These are phyloP conservation scores for Saksenaea oblongispora DNA, from an alignment of 371 early-diverging fungal genomes.

Conservation along the genomic window DNA sequence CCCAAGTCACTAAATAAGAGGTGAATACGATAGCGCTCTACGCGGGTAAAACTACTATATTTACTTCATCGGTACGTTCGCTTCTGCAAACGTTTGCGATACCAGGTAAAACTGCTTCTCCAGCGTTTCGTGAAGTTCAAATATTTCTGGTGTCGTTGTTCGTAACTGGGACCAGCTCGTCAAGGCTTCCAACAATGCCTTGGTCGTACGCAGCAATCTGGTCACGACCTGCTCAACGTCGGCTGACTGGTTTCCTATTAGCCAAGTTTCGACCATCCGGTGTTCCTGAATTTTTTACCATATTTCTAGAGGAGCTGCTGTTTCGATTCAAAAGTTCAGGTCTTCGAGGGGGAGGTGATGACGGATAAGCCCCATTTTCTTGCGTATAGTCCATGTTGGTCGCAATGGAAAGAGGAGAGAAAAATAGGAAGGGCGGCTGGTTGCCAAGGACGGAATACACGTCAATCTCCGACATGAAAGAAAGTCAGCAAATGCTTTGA, in stretches of 20 bases:
- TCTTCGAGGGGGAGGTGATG: conserved; percentile 3
- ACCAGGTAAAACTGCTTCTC: conserved; percentile 59
- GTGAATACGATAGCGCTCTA: background rate
- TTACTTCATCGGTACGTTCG: conserved; percentile 58
- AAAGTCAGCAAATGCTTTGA: no score
- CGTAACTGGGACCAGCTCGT: conserved; percentile 58
- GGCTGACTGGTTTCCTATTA: conserved; percentile 29
- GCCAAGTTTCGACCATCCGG: background rate
- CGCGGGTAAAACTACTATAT: background rate
- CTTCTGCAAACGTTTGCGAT: conserved; percentile 58
- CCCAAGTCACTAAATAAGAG: conserved; percentile 47
- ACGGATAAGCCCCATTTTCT: background rate
- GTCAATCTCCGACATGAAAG: background rate
- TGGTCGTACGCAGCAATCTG: conserved; percentile 60
- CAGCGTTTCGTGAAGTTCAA: conserved; percentile 58
- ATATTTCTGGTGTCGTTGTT: conserved; percentile 49
- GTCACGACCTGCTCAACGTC: conserved; percentile 67
- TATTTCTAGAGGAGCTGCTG: conserved; percentile 6
- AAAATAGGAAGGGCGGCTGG: background rate
- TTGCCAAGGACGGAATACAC: background rate
- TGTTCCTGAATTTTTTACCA: conserved; percentile 3
- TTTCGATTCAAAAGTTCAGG: conserved; percentile 12
- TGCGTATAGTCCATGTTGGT: background rate
- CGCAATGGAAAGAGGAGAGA: background rate
- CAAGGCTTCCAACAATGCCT: conserved; percentile 58